Evolutionary conservation across 176 grass and related monocot genomes (phyloP).

Genomic region (Ensete ventricosum): DNA sequence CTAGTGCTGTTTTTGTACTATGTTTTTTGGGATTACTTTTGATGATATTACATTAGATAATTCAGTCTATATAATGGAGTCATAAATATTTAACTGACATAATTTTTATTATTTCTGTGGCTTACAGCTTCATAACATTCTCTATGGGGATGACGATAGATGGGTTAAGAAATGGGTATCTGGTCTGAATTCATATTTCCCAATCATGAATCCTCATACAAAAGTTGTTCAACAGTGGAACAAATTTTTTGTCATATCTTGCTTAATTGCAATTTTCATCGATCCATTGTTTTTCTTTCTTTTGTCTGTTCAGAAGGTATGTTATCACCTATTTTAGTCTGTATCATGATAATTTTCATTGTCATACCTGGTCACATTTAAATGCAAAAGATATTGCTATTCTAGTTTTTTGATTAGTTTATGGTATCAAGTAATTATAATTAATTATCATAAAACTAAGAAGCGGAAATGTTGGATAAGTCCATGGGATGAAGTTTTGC

Average conservation of each 20-base stretch:
- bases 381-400: neutral
- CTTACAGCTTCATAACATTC: constrained; percentile 58
- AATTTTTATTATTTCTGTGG: neutral
- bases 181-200: constrained; percentile 40
- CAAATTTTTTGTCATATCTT: constrained; percentile 93
- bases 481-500: too few relatives aligned
- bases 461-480: too few relatives aligned
- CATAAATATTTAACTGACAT: neutral
- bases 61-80: neutral
- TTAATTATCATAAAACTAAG: too few relatives aligned
- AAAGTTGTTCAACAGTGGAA: constrained; percentile 86
- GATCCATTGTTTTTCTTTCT: constrained; percentile 90
- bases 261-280: constrained; percentile 80
- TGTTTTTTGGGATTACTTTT: too few relatives aligned
- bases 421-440: too few relatives aligned
- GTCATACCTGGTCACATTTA: neutral
- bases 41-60: too few relatives aligned
- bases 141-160: constrained; percentile 43
- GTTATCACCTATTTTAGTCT: neutral
- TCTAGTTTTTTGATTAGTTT: neutral
- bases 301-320: constrained; percentile 59
- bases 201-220: constrained; percentile 78
- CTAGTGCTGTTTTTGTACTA: too few relatives aligned
- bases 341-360: neutral
- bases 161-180: constrained; percentile 63